A percentile compares a stretch with the other conserved stretches of the same genome.
phyloP scores from a whole-genome alignment of 2,329 filamentous ascomycete species.

The Aspergillus quadrilineatus region DNA sequence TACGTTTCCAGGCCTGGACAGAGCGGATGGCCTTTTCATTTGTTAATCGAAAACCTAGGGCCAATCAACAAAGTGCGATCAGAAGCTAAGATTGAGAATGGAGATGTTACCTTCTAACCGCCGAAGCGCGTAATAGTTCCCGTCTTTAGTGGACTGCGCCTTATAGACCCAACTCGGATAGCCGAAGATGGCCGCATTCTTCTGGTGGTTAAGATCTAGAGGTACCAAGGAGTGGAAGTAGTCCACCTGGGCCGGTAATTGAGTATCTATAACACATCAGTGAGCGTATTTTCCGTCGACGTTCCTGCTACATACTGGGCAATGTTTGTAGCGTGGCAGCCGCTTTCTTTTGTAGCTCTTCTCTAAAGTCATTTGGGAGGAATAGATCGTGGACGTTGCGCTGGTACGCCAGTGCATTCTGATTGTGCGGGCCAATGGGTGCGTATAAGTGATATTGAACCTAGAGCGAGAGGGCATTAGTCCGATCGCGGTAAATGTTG shows the following conservation, averaged over 20 bases:
- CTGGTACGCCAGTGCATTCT: constrained; percentile 81
- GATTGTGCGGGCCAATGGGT: constrained; percentile 76
- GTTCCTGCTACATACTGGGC: constrained; percentile 58
- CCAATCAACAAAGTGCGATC: not conserved
- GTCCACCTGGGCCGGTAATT: constrained; percentile 73
- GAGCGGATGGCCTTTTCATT: constrained; percentile 85
- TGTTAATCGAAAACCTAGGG: constrained; percentile 73
- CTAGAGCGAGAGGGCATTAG: constrained; percentile 38
- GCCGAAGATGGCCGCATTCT: constrained; percentile 76
- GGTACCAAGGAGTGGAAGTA: constrained; percentile 92
- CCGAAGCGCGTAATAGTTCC: constrained; percentile 81
- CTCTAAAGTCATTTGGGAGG: constrained; percentile 77
- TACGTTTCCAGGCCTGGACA: constrained; percentile 84
- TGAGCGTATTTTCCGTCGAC: not conserved
- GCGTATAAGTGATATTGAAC: constrained; percentile 92
- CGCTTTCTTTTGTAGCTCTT: constrained; percentile 84
- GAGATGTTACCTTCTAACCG: constrained; percentile 68
- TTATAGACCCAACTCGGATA: constrained; percentile 96
- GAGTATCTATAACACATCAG: constrained; percentile 51
- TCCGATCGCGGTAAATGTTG: no score
- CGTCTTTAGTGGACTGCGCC: constrained; percentile 83
- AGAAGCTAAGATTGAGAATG: not conserved
- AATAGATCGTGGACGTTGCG: constrained; percentile 88
- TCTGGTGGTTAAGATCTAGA: constrained; percentile 76
- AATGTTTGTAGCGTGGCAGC: constrained; percentile 83